Percentiles rank a stretch among this genome's conserved stretches.
Conservation (phyloP, 2,329 filamentous ascomycete species). For the Ophiocordyceps robertsii region DNA sequence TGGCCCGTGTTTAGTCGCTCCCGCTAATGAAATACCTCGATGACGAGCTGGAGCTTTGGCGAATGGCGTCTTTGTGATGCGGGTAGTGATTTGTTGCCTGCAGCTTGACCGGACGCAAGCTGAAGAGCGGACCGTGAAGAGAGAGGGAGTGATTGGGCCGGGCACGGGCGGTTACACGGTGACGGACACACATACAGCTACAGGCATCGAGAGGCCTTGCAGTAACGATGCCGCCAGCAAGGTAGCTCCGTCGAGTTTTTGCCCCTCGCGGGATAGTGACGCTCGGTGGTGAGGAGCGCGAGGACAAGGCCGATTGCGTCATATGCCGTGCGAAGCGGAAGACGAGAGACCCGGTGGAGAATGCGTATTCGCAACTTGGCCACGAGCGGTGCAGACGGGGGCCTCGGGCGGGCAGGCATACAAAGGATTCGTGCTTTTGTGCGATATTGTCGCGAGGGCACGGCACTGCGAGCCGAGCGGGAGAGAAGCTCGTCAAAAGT, state of each 20-base stretch:
- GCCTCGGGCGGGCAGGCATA: too few species aligned
- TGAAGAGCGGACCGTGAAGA: neutral
- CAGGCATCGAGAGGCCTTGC: neutral
- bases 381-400: too few species aligned
- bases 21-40: neutral
- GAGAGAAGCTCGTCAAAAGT: neutral
- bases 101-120: constrained; percentile 1
- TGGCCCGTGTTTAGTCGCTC: neutral
- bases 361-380: too few species aligned
- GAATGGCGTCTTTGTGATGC: neutral
- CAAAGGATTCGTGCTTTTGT: too few species aligned
- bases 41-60: neutral
- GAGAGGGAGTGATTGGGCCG: neutral
- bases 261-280: neutral
- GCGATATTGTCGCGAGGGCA: neutral
- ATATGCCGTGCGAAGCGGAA: too few species aligned
- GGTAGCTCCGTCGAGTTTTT: neutral
- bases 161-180: neutral
- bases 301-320: too few species aligned
- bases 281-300: too few species aligned
- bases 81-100: constrained; percentile 1
- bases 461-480: too few species aligned
- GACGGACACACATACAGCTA: neutral
- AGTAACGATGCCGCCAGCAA: neutral
- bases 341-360: neutral